Conservation (phyloP, 1,284 basidiomycete species). For the Rhodotorula sp. region DNA sequence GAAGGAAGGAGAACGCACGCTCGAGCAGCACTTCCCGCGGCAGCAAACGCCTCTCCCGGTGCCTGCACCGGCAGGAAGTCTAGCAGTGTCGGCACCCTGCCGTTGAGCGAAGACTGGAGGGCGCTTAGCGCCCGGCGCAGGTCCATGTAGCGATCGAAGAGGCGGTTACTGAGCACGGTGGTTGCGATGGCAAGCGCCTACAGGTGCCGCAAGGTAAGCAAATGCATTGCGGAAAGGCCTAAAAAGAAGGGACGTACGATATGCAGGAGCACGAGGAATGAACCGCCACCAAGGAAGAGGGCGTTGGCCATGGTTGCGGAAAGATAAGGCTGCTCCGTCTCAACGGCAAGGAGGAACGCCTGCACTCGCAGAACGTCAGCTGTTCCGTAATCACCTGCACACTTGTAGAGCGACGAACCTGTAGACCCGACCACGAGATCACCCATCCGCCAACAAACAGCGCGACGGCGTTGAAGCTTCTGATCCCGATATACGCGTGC, state of each 20-base stretch:
- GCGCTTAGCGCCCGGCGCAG: neutral
- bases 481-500: neutral
- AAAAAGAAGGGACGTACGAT: neutral
- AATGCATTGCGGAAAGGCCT: fast-evolving
- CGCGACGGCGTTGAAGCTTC: neutral
- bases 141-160: neutral
- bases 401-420: neutral
- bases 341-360: slow-evolving; percentile 8
- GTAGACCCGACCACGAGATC: neutral
- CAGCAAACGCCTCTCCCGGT: neutral
- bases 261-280: neutral
- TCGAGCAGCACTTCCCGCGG: neutral
- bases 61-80: neutral
- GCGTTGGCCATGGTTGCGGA: neutral
- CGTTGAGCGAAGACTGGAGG: neutral
- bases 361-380: neutral
- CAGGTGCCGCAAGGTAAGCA: no score
- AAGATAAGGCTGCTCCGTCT: neutral
- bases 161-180: neutral
- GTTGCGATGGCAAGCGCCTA: neutral
- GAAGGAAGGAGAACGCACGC: neutral
- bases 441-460: slow-evolving; percentile 4
- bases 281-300: slow-evolving; percentile 1
- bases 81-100: neutral
- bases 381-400: no score